Evolutionary conservation across 164 flowering plant species (phyloP).

Genomic region (Aristolochia contorta): DNA sequence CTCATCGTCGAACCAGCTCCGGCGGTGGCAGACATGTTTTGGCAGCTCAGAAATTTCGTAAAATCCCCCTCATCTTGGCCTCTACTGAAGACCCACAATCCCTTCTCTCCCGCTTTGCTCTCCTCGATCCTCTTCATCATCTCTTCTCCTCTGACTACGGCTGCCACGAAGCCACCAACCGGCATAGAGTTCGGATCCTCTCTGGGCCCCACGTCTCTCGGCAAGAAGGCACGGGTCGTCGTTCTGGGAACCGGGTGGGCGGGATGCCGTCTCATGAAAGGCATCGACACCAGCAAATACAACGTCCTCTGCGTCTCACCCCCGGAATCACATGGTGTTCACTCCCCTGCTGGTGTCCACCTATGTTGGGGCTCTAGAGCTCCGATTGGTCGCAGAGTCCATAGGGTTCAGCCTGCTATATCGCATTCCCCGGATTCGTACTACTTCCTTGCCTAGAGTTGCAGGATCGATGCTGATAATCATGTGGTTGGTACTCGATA

Average conservation of each 20-base stretch:
- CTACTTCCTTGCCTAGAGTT: constrained; percentile 65
- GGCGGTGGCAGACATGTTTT: too few species aligned
- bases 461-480: constrained; percentile 41
- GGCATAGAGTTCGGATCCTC: constrained; percentile 11
- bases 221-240: constrained; percentile 88
- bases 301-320: constrained; percentile 92
- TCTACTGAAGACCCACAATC: too few species aligned
- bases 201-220: constrained; percentile 51
- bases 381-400: constrained; percentile 94
- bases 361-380: constrained; percentile 95
- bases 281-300: constrained; percentile 54
- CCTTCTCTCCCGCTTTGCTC: not conserved
- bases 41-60: too few species aligned
- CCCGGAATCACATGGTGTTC: constrained; percentile 96
- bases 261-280: too few species aligned
- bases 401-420: constrained; percentile 89
- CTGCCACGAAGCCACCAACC: not conserved
- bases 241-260: constrained; percentile 90
- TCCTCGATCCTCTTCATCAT: not conserved
- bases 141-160: not conserved
- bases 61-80: too few species aligned
- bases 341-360: too few species aligned
- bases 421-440: constrained; percentile 67
- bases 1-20: too few species aligned
- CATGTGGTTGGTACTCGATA: constrained; percentile 26